Conservation (phyloP, 768 basidiomycete species). For the Kwoniella botswanensis region DNA sequence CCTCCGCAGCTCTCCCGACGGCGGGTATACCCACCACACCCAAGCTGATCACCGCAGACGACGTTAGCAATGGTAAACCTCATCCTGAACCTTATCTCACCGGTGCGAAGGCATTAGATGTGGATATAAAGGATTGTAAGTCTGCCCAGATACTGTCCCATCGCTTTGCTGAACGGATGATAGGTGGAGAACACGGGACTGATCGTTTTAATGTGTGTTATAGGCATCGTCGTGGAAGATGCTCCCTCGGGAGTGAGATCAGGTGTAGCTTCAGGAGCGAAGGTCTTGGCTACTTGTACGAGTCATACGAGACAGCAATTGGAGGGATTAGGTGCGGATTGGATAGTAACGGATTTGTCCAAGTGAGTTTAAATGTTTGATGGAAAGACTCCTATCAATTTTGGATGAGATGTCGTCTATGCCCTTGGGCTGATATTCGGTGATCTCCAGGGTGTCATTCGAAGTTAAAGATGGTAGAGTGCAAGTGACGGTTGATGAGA, state of each 20-base stretch:
- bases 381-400: background rate
- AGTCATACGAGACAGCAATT: slow-evolving; percentile 63
- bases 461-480: slow-evolving; percentile 31
- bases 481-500: slow-evolving; percentile 40
- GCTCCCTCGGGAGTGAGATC: slow-evolving; percentile 80
- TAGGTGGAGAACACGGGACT: too few species aligned
- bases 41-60: slow-evolving; percentile 74
- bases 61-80: slow-evolving; percentile 80
- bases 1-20: slow-evolving; percentile 69
- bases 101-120: slow-evolving; percentile 70
- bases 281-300: slow-evolving; percentile 81
- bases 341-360: slow-evolving; percentile 71
- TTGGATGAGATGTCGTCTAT: background rate
- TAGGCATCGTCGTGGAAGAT: slow-evolving; percentile 80
- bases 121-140: slow-evolving; percentile 67
- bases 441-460: slow-evolving; percentile 29
- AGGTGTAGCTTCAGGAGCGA: slow-evolving; percentile 75
- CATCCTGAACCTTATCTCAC: slow-evolving; percentile 83
- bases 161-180: background rate
- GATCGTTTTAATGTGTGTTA: background rate
- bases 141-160: background rate
- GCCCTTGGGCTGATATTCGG: background rate
- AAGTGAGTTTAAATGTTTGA: slow-evolving; percentile 61
- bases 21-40: slow-evolving; percentile 68
- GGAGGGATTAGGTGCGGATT: slow-evolving; percentile 66